These are phyloP conservation scores for Mimosa bimucronata DNA, from an alignment of 306 rosid genomes.

Conservation along the genomic window DNA sequence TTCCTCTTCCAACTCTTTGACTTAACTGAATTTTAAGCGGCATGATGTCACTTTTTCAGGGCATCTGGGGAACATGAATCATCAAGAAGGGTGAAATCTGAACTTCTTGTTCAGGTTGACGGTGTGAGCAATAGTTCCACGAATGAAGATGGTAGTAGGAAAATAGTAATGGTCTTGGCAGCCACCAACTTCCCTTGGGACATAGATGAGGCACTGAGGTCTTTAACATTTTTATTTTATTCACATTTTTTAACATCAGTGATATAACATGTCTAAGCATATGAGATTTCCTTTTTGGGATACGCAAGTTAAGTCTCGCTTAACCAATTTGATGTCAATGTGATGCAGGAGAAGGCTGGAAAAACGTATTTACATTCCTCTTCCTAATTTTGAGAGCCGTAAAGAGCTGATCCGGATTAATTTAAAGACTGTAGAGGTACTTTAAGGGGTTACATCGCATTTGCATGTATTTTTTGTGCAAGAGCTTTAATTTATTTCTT, in stretches of 20 bases:
- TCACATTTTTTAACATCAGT: not conserved
- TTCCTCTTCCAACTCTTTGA: conserved; percentile 4
- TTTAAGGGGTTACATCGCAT: not conserved
- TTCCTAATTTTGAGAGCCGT: conserved; percentile 95
- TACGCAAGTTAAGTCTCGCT: not conserved
- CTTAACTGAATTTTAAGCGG: conserved; percentile 28
- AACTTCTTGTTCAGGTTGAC: conserved; percentile 98
- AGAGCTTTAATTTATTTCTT: not conserved
- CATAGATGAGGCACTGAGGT: conserved; percentile 98
- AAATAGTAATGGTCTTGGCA: conserved; percentile 95
- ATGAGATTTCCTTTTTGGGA: not conserved
- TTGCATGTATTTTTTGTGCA: not conserved
- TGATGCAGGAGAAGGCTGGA: conserved; percentile 93
- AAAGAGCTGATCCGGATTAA: conserved; percentile 90
- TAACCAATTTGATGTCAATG: conserved; percentile 40
- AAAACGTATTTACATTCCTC: conserved; percentile 96
- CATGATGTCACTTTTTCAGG: conserved; percentile 48
- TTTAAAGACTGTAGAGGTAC: conserved; percentile 90
- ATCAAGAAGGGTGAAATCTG: conserved; percentile 97
- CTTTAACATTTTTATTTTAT: not conserved
- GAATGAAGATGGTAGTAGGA: conserved; percentile 90
- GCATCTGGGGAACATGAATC: conserved; percentile 99
- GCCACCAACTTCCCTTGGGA: conserved; percentile 99
- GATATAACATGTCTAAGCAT: not conserved
- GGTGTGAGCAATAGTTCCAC: conserved; percentile 85